A percentile compares a stretch with the other conserved stretches of the same genome.
Conservation (phyloP, 805 yeast species). For the Ogataea wickerhamii region DNA sequence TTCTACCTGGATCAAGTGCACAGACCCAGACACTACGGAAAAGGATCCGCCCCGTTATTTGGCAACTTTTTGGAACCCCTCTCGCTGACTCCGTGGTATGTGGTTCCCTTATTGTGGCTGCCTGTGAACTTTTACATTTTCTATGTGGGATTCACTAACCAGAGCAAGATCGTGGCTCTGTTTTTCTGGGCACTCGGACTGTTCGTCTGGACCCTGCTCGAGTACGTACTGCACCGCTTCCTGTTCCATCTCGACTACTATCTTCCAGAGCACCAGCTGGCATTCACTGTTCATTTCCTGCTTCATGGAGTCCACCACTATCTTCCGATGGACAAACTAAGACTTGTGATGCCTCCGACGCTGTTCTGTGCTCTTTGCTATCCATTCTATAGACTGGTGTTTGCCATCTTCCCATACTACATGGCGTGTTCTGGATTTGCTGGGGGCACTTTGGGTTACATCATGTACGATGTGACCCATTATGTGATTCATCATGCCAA, state of each 20-base stretch:
- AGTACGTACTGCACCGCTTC: slow-evolving; percentile 84
- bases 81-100: slow-evolving; percentile 91
- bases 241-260: slow-evolving; percentile 87
- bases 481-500: slow-evolving; percentile 86
- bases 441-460: slow-evolving; percentile 94
- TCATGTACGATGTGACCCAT: slow-evolving; percentile 90
- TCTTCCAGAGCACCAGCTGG: slow-evolving; percentile 74
- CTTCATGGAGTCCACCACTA: slow-evolving; percentile 97
- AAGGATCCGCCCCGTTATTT: slow-evolving; percentile 93
- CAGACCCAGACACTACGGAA: slow-evolving; percentile 96
- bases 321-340: slow-evolving; percentile 90
- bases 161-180: slow-evolving; percentile 44
- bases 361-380: slow-evolving; percentile 65
- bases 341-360: slow-evolving; percentile 97
- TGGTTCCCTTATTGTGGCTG: slow-evolving; percentile 83
- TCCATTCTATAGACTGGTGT: slow-evolving; percentile 81
- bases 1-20: slow-evolving; percentile 95
- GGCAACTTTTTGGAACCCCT: slow-evolving; percentile 94
- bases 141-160: slow-evolving; percentile 51
- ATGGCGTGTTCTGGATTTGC: slow-evolving; percentile 90
- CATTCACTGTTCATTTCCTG: slow-evolving; percentile 80
- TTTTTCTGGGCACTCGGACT: slow-evolving; percentile 75
- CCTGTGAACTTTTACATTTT: slow-evolving; percentile 71
- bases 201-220: slow-evolving; percentile 89
- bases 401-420: slow-evolving; percentile 70